Base-by-base conservation (phyloP, 441 rosid species). In the Metrosideros polymorpha region DNA sequence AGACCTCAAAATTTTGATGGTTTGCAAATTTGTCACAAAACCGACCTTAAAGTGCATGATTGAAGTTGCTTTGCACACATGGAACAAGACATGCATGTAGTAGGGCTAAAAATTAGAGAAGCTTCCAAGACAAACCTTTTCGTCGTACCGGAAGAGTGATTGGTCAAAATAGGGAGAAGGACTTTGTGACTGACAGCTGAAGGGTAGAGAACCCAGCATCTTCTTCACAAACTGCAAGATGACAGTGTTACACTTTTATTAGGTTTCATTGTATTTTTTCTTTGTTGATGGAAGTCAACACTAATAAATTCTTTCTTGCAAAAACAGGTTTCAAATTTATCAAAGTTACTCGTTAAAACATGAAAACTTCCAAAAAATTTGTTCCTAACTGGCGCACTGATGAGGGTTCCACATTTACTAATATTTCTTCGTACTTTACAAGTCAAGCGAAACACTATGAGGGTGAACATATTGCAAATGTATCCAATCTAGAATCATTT, bases 81-180 rank as follows among this genome's bases (percentile, higher is more conserved):
- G 53, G 12, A 84, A 59, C 53, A 77, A 15, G 24, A 56, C 76
- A 30, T 47, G 42, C 30, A 35, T 49, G 61, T 30, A 61, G 79
- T 79, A 59, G 83, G n/a, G 29, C 71, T 25, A 30, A 42, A 61
- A 9, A 42, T 15, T 42, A 15, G 35, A 30, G 47, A 63, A 56
- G 85, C 50, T 57, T 59, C 47, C 51, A 88, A 87, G 89, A 84
- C 93, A 85, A 87, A 96, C 99, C 98, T 98, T 98, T 88, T 98
- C 99, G 89, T 96, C 98, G 59, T 90, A 98, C 83, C 98, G 97
- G 89, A 95, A 98, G 85, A 98, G 98, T 87, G 96, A 94, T 59
- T 95, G 99, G 89, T 98, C 99, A 85, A 96, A 96, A 87, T 96
- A 98, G 82, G 99, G 99, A 85, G 99, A 98, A 32, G 99, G 99